Percentiles rank a stretch among this genome's conserved stretches.
Conservation (phyloP, 768 basidiomycete genomes). For the Naganishia onofrii region DNA sequence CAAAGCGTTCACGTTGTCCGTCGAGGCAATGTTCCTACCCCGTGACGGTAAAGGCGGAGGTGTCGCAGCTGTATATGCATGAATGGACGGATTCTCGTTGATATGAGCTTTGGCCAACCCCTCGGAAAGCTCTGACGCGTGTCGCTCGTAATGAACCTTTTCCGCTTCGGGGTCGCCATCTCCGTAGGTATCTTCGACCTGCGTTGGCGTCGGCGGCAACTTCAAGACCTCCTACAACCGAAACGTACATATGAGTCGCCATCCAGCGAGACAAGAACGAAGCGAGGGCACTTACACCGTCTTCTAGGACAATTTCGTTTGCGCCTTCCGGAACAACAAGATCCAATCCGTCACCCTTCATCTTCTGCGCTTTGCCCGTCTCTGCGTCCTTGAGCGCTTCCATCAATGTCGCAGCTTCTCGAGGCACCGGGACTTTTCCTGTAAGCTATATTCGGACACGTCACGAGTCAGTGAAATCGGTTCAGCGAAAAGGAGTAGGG, state of each 20-base stretch:
- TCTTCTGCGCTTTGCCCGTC: slow-evolving; percentile 41
- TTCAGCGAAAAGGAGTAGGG: neutral
- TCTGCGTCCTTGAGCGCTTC: slow-evolving; percentile 46
- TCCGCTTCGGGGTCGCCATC: slow-evolving; percentile 41
- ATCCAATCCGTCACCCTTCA: slow-evolving; percentile 42
- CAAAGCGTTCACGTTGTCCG: too few species aligned
- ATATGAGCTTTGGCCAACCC: slow-evolving; percentile 14
- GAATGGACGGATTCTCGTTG: neutral
- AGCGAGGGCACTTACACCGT: slow-evolving; percentile 29
- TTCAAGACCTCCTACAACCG: slow-evolving; percentile 41
- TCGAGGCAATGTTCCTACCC: neutral
- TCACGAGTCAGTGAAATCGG: neutral
- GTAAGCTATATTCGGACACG: slow-evolving; percentile 37
- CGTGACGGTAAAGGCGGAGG: slow-evolving; percentile 26
- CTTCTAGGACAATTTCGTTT: slow-evolving; percentile 27
- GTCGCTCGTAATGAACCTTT: slow-evolving; percentile 27
- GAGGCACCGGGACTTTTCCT: slow-evolving; percentile 46
- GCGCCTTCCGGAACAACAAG: slow-evolving; percentile 35
- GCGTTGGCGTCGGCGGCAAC: slow-evolving; percentile 46
- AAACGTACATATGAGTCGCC: too few species aligned
- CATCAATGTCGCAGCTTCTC: slow-evolving; percentile 40
- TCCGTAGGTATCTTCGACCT: slow-evolving; percentile 38
- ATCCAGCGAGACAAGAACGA: too few species aligned
- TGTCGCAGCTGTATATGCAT: neutral
- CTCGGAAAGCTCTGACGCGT: neutral